phyloP scores from a whole-genome alignment of 2,329 filamentous ascomycete species.

The Arthrinium puccinioides region DNA sequence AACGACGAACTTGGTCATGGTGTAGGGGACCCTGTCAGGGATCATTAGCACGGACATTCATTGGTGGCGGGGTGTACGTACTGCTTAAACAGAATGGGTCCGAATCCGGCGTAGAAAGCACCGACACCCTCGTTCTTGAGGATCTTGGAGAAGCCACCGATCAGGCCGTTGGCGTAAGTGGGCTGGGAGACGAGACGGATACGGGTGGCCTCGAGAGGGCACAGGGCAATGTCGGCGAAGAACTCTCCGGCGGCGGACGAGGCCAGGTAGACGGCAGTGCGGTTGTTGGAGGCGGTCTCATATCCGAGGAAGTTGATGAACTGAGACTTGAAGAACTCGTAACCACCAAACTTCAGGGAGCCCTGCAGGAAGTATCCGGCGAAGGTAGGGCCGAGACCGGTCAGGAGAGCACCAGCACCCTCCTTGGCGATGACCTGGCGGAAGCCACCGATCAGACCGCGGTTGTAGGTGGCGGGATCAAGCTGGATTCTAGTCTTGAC shows the following conservation, averaged over 20 bases:
- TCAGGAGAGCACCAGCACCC: conserved; percentile 65
- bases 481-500: conserved; percentile 78
- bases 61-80: conserved; percentile 32
- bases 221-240: conserved; percentile 60
- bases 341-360: conserved; percentile 75
- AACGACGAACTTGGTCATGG: conserved; percentile 76
- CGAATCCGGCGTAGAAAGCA: conserved; percentile 72
- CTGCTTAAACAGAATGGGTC: conserved; percentile 66
- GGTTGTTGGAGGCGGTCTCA: conserved; percentile 58
- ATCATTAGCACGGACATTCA: neutral
- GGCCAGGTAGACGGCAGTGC: conserved; percentile 60
- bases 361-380: conserved; percentile 76
- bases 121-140: conserved; percentile 60
- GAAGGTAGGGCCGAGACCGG: conserved; percentile 64
- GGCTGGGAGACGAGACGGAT: conserved; percentile 71
- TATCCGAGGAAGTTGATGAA: conserved; percentile 61
- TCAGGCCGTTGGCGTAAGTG: conserved; percentile 60
- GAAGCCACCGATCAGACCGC: conserved; percentile 66
- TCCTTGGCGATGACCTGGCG: conserved; percentile 62
- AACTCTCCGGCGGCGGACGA: conserved; percentile 45
- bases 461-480: conserved; percentile 68
- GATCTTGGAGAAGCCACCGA: conserved; percentile 64
- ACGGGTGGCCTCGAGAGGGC: conserved; percentile 71
- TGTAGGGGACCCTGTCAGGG: conserved; percentile 59
- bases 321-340: conserved; percentile 79